Evolutionary conservation across 106 monocot genomes (phyloP).

Genomic region (Amphibolis antarctica): DNA sequence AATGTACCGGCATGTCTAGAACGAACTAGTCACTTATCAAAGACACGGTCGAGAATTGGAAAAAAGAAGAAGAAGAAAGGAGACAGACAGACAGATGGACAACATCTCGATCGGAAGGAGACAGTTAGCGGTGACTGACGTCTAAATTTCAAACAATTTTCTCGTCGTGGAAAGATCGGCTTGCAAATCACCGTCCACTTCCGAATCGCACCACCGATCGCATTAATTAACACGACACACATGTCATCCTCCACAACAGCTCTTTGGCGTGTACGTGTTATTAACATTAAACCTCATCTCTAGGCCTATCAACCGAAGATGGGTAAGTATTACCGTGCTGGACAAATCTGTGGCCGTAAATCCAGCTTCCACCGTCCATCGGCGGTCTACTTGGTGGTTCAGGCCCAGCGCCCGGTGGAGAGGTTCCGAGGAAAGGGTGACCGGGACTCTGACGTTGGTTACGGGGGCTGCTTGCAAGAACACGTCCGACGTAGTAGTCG

Average conservation of each 20-base stretch:
- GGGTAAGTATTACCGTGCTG: conserved; percentile 19
- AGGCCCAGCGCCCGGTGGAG: not conserved
- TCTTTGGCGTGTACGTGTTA: too few relatives aligned
- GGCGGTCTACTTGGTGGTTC: not conserved
- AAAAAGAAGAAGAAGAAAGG: not conserved
- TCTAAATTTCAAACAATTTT: too few relatives aligned
- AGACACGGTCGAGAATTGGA: conserved; percentile 7
- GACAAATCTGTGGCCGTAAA: conserved; percentile 18
- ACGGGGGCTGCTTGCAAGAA: conserved; percentile 26
- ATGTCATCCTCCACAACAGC: too few relatives aligned
- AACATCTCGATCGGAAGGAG: too few relatives aligned
- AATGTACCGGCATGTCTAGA: conserved; percentile 18
- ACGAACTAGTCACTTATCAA: not conserved
- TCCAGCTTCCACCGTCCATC: conserved; percentile 12
- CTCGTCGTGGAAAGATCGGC: not conserved
- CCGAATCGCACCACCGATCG: not conserved
- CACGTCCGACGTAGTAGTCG: conserved; percentile 73
- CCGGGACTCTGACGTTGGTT: conserved; percentile 17
- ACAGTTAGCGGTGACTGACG: too few relatives aligned
- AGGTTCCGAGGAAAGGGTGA: conserved; percentile 33
- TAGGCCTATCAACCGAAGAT: not conserved
- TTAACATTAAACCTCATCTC: conserved; percentile 1
- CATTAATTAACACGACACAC: too few relatives aligned
- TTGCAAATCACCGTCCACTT: not conserved
- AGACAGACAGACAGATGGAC: conserved; percentile 8